These are phyloP conservation scores for Vitis amurensis DNA, from an alignment of 164 flowering plant species.

Conservation along the genomic window DNA sequence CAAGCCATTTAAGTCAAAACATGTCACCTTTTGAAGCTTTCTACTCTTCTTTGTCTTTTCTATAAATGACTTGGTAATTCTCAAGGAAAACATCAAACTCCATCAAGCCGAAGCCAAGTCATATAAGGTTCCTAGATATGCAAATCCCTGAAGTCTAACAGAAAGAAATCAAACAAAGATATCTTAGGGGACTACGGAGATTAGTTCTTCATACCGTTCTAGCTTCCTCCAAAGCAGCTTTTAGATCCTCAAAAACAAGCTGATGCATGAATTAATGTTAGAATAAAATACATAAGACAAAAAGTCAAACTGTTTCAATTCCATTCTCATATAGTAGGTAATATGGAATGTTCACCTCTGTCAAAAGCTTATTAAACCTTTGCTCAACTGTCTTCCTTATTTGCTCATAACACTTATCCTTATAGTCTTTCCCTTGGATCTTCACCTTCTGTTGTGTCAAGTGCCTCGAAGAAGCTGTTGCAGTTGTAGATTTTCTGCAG, in stretches of 20 bases:
- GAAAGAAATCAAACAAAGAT: neutral
- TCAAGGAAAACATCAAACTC: too few species aligned
- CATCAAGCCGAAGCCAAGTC: too few species aligned
- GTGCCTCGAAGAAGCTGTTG: constrained; percentile 61
- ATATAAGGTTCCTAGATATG: too few species aligned
- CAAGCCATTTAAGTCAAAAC: too few species aligned
- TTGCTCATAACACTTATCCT: constrained; percentile 97
- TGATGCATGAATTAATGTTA: constrained; percentile 35
- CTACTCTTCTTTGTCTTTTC: too few species aligned
- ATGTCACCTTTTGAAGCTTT: too few species aligned
- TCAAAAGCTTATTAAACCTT: constrained; percentile 54
- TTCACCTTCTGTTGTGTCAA: constrained; percentile 67
- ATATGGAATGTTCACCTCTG: too few species aligned
- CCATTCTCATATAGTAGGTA: too few species aligned
- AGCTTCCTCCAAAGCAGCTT: constrained; percentile 96
- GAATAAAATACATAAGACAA: constrained; percentile 1
- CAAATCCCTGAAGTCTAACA: neutral
- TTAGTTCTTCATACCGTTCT: constrained; percentile 50
- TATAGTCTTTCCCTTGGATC: constrained; percentile 90
- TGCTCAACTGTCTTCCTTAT: constrained; percentile 85
- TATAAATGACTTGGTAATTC: too few species aligned
- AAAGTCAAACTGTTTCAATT: neutral
- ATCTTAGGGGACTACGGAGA: neutral
- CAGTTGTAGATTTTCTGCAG: constrained; percentile 59
- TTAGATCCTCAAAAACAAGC: constrained; percentile 81